phyloP scores from a whole-genome alignment of 2,329 filamentous ascomycete species.

The Trichocomaceae sp. region DNA sequence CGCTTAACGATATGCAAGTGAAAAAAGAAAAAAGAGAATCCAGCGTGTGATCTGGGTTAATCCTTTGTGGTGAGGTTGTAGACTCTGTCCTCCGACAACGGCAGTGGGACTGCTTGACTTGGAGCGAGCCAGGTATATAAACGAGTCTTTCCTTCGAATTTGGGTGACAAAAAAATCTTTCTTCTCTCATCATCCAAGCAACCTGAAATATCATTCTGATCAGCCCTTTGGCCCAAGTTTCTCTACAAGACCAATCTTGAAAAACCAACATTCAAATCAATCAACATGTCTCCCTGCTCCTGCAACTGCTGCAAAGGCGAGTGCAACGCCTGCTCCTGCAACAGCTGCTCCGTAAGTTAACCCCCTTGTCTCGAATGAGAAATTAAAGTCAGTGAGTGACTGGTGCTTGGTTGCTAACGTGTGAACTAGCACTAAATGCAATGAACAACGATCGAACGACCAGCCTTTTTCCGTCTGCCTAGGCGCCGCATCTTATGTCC shows the following conservation, averaged over 20 bases:
- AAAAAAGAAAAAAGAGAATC: neutral
- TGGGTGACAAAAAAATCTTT: neutral
- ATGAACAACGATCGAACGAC: neutral
- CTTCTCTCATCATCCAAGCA: neutral
- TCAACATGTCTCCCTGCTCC: constrained; percentile 36
- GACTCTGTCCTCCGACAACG: neutral
- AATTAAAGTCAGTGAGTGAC: neutral
- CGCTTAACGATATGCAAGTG: neutral
- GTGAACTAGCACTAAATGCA: constrained; percentile 10
- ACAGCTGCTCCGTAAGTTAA: constrained; percentile 30
- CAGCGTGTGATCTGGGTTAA: neutral
- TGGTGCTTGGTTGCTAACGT: neutral
- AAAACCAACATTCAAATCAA: constrained; percentile 11
- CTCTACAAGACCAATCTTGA: neutral
- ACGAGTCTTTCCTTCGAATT: neutral
- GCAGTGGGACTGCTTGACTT: neutral
- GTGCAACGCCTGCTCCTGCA: constrained; percentile 37
- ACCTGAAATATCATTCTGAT: neutral
- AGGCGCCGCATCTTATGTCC: neutral
- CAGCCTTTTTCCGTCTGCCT: neutral
- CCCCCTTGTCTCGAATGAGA: neutral
- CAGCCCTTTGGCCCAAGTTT: neutral
- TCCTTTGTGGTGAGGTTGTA: neutral
- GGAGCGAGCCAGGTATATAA: constrained; percentile 1
- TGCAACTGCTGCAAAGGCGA: constrained; percentile 38